A percentile compares a stretch with the other conserved stretches of the same genome.
Conservation (phyloP, 2,329 filamentous ascomycete genomes). For the Ophiocordyceps australis region DNA sequence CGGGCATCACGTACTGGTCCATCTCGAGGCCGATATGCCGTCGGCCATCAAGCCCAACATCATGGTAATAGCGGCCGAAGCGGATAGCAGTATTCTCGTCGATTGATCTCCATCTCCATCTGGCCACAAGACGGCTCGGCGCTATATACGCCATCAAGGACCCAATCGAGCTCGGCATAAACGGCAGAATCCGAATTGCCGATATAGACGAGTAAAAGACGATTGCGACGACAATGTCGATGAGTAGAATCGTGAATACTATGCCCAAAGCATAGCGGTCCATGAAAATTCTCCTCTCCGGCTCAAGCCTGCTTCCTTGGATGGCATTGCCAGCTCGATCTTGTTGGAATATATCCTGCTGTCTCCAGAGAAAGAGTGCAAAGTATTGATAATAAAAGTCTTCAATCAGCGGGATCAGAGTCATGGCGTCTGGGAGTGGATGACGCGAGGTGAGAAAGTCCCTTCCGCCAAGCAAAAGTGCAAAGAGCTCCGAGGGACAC, state of each 20-base stretch:
- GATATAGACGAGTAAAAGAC: constrained; percentile 22
- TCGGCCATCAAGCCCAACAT: constrained; percentile 24
- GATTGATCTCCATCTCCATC: not conserved
- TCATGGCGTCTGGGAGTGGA: constrained; percentile 5
- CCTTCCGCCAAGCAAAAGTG: constrained; percentile 23
- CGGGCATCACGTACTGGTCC: constrained; percentile 25
- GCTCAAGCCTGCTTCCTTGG: constrained; percentile 3
- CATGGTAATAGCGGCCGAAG: constrained; percentile 34
- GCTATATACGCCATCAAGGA: constrained; percentile 27
- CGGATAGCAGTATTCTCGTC: constrained; percentile 13
- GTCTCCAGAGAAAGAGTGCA: constrained; percentile 17
- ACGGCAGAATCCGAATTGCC: constrained; percentile 23
- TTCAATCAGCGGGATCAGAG: constrained; percentile 4
- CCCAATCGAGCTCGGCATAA: constrained; percentile 31
- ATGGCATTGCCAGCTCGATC: not conserved
- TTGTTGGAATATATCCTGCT: constrained; percentile 18
- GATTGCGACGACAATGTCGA: constrained; percentile 23
- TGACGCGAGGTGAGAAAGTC: constrained; percentile 12
- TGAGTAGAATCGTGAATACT: constrained; percentile 18
- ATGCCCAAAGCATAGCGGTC: constrained; percentile 25
- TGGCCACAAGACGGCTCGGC: constrained; percentile 17
- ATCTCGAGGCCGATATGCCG: constrained; percentile 32
- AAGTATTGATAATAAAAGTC: constrained; percentile 9
- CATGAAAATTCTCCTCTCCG: constrained; percentile 27
- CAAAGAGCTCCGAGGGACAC: no score